Evolutionary conservation across 345 rosid genomes (phyloP), one percentile per base, ranked within the genome.

Genomic region (Alliaria petiolata): DNA sequence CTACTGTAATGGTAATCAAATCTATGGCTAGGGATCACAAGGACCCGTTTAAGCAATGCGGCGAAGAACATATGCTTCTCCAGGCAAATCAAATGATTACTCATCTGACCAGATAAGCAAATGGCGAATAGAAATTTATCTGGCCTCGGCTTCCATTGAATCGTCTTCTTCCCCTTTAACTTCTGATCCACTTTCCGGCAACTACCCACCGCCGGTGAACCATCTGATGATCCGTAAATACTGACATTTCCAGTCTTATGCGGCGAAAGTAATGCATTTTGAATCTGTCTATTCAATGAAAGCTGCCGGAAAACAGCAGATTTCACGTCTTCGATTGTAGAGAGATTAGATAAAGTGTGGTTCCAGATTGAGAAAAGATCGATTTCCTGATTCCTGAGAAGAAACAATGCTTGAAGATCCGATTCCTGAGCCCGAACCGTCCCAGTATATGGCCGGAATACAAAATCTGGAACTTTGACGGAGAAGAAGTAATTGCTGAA

Each of bases 1-100:
- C 80, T 85, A 69, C 67, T 81, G 74, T 84, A 93, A 76, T 78
- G 85, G 47, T 75, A 87, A 83, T 93, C 97, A 28, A 93, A 82
- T 74, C 74, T 85, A 15, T 81, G 80, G 50, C 95, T 89, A 3
- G 98, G 98, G 15, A 93, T 84, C 64, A 91, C 88, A 65, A 93
- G 70, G 35, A 81, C 62, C 13, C 96, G 86, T 42, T 81, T 80
- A 68, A 93, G 74, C 62, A 89, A 44, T 9, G 97, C 95, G 0
- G 98, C 96, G 3, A 91, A 86, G 74, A 93, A 87, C 92, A 93
- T 93, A 50, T 93, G 98, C 62, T 93, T 93, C 80, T 91, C 97
- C 19, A 93, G 66, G 62, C 97, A 93, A 58, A 93, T 93, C 90
- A 93, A 85, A 64, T 86, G 98, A 63, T 91, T 91, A 17, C 96